These are phyloP conservation scores for Candida tropicalis DNA, from an alignment of 1,139 yeast genomes.

Conservation along the genomic window DNA sequence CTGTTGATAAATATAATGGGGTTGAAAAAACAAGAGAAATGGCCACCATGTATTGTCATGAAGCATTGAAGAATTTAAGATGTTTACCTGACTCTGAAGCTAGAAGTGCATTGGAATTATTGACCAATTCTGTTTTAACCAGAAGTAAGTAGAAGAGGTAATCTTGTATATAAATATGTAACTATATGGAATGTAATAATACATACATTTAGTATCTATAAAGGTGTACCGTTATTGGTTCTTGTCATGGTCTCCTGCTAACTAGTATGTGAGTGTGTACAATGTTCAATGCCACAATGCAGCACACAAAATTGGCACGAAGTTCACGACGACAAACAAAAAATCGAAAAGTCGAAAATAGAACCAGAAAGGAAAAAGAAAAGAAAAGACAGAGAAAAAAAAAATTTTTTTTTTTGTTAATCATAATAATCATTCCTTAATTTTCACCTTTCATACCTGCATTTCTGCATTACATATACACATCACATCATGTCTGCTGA, in stretches of 20 bases:
- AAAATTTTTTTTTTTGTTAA: neutral
- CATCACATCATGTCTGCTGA: constrained; percentile 36
- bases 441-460: neutral
- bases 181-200: neutral
- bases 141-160: constrained; percentile 59
- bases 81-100: constrained; percentile 86
- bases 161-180: constrained; percentile 1
- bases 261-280: neutral
- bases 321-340: neutral
- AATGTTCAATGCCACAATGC: neutral
- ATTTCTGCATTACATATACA: neutral
- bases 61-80: constrained; percentile 73
- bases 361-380: constrained; percentile 1
- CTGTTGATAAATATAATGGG: constrained; percentile 74
- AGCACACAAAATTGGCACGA: neutral
- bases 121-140: constrained; percentile 82
- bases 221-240: too few species aligned
- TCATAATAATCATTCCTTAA: too few species aligned
- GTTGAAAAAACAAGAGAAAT: constrained; percentile 73
- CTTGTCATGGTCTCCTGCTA: too few species aligned
- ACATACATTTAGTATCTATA: too few species aligned
- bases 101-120: constrained; percentile 80
- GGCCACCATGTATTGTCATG: constrained; percentile 77
- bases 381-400: neutral
- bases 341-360: neutral